A percentile compares a stretch with the other conserved stretches of the same genome.
Conservation (phyloP, 257 asterid genomes). For the Agastache rugosa region DNA sequence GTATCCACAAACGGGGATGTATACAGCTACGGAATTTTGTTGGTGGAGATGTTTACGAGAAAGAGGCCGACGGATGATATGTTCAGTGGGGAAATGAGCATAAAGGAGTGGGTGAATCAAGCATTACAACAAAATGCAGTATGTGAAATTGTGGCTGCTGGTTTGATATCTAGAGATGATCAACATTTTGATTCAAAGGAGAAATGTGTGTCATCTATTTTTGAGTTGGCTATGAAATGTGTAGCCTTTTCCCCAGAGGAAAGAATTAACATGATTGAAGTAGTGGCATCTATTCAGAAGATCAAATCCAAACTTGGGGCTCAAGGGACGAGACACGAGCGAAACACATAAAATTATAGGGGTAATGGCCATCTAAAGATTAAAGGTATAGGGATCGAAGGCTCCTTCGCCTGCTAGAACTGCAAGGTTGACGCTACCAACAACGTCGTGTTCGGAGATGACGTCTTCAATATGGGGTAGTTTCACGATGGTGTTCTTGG, state of each 20-base stretch:
- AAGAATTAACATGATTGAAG: no score
- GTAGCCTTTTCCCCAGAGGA: no score
- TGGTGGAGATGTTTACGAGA: not conserved
- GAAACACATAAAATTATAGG: no score
- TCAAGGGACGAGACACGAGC: not conserved
- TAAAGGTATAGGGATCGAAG: no score
- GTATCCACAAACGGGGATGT: not conserved
- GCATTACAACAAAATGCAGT: not conserved
- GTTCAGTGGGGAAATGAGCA: not conserved
- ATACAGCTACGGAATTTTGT: not conserved
- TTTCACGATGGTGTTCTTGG: no score
- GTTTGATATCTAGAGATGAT: not conserved
- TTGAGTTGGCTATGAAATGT: no score
- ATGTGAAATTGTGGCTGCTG: not conserved
- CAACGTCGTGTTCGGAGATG: no score
- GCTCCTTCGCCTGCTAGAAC: no score
- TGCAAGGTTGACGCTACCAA: no score
- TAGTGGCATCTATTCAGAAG: constrained; percentile 23
- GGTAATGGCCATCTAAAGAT: no score
- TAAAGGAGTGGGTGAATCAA: not conserved
- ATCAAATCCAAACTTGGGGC: constrained; percentile 3
- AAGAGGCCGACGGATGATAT: not conserved
- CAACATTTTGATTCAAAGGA: not conserved
- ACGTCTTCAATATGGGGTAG: no score
- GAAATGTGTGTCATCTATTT: no score